Evolutionary conservation across 2,329 filamentous ascomycete genomes (phyloP).

Genomic region (Daldinia sp.): DNA sequence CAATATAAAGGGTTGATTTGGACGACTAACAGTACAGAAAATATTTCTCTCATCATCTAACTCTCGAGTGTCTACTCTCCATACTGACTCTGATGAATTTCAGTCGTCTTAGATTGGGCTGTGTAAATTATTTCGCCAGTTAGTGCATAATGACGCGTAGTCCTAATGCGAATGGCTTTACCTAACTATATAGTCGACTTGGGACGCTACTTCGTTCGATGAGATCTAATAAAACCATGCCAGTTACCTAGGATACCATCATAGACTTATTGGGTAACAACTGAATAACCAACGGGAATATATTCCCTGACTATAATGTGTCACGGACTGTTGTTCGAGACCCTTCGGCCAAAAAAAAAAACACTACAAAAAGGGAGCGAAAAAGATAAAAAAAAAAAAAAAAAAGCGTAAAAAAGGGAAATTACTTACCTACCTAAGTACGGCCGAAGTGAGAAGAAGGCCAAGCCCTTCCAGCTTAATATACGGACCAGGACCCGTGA

Average conservation of each 20-base stretch:
- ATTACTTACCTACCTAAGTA: neutral
- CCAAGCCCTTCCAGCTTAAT: constrained; percentile 6
- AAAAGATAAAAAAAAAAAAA: too few relatives aligned
- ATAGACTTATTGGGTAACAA: neutral
- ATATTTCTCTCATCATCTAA: neutral
- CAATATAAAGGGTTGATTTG: neutral
- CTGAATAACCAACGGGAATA: neutral
- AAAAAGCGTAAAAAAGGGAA: too few relatives aligned
- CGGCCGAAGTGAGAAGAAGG: neutral
- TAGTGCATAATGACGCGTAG: neutral
- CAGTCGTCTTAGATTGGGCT: too few relatives aligned
- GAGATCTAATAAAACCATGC: neutral
- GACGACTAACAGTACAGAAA: neutral
- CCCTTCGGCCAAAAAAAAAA: neutral
- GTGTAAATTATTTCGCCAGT: neutral
- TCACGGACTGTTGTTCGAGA: constrained; percentile 4
- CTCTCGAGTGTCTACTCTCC: neutral
- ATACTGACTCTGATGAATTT: neutral
- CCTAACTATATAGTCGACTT: neutral
- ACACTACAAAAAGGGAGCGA: neutral
- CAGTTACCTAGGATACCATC: neutral
- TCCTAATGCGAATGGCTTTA: neutral
- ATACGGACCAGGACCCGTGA: constrained; percentile 12
- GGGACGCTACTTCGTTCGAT: neutral
- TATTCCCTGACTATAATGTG: neutral